A percentile compares a stretch with the other conserved stretches of the same genome.
Conservation (phyloP, 1,284 basidiomycete species). For the Cryptococcus wingfieldii region DNA sequence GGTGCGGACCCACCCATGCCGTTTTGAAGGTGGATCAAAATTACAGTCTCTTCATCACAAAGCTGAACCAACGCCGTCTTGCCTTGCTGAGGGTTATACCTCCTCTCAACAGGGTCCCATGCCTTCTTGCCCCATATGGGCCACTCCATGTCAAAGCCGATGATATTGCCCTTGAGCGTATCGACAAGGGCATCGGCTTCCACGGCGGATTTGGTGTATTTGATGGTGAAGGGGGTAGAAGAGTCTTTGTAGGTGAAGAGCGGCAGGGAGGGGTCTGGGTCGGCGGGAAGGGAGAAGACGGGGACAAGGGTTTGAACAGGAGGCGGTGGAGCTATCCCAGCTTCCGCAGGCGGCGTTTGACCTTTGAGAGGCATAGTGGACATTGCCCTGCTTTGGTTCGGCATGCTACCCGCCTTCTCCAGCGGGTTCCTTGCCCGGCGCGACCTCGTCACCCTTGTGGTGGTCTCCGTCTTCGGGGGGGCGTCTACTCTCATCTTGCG, state of each 20-base stretch:
- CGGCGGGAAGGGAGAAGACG: not conserved
- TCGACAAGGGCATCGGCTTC: constrained; percentile 37
- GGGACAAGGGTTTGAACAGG: not conserved
- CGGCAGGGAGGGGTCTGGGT: constrained; percentile 11
- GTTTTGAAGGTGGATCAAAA: constrained; percentile 43
- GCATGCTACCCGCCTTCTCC: not conserved
- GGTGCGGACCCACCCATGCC: constrained; percentile 28
- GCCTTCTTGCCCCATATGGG: constrained; percentile 17
- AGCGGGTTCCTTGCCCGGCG: not conserved
- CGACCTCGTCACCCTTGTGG: not conserved
- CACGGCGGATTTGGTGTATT: constrained; percentile 29
- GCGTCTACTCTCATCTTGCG: constrained; percentile 2
- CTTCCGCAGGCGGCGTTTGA: too few species aligned
- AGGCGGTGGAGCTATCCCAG: too few species aligned
- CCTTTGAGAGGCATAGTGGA: too few species aligned
- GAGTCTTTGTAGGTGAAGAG: constrained; percentile 21
- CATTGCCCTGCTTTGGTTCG: too few species aligned
- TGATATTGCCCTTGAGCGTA: constrained; percentile 30
- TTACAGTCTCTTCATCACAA: constrained; percentile 39
- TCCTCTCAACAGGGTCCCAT: constrained; percentile 14
- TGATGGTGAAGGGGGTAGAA: constrained; percentile 19
- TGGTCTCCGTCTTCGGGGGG: not conserved
- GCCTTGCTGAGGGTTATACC: constrained; percentile 20
- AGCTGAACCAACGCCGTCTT: constrained; percentile 47
- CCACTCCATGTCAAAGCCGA: constrained; percentile 47